Evolutionary conservation across 768 basidiomycete species (phyloP).

Genomic region (Rossbeevera mucosa): DNA sequence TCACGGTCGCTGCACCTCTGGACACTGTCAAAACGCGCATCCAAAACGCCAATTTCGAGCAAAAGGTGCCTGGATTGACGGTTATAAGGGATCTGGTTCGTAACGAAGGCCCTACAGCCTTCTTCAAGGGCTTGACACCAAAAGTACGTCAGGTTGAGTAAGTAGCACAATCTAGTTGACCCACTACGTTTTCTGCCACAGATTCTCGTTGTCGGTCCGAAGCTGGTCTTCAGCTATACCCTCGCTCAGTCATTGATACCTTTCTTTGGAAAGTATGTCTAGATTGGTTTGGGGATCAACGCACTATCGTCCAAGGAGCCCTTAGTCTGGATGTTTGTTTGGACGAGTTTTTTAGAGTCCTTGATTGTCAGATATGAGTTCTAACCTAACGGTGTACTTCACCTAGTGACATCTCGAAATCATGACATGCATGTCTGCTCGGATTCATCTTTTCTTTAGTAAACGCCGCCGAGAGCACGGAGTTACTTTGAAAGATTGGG

Average conservation of each 20-base stretch:
- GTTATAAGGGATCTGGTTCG: constrained; percentile 83
- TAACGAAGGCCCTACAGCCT: constrained; percentile 77
- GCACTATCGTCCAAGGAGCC: background rate
- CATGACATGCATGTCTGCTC: no score
- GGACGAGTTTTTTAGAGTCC: constrained; percentile 7
- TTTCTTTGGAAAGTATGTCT: constrained; percentile 82
- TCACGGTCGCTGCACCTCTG: constrained; percentile 92
- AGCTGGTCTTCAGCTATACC: constrained; percentile 97
- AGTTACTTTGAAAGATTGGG: no score
- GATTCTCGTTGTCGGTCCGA: constrained; percentile 95
- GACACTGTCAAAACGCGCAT: constrained; percentile 97
- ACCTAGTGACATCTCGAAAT: no score
- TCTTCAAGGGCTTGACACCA: constrained; percentile 97
- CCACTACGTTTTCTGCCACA: constrained; percentile 26
- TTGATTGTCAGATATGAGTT: constrained; percentile 11
- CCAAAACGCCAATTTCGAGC: constrained; percentile 96
- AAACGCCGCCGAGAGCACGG: no score
- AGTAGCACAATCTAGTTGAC: background rate
- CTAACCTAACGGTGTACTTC: background rate
- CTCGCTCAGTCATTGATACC: constrained; percentile 95
- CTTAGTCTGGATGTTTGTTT: background rate
- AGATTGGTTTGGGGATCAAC: constrained; percentile 9
- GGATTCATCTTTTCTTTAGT: no score
- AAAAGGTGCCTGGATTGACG: constrained; percentile 70
- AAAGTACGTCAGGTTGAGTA: constrained; percentile 53